Evolutionary conservation across 2,329 filamentous ascomycete species (phyloP).

Genomic region (Shiraia bambusicola): DNA sequence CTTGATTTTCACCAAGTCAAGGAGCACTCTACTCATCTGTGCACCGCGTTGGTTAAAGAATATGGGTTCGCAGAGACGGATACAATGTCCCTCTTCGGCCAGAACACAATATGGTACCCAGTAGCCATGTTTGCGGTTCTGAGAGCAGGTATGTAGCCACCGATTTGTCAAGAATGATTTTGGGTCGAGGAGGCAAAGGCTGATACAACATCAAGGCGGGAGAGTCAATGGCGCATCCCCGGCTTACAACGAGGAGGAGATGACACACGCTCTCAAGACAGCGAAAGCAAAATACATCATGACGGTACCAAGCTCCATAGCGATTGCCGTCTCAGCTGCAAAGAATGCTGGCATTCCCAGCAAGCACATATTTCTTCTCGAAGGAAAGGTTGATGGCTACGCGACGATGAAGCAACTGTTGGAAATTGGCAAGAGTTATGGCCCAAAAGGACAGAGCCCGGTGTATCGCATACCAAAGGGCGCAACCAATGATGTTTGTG

Average conservation of each 20-base stretch:
- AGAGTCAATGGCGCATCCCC: conserved; percentile 64
- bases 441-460: conserved; percentile 47
- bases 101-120: conserved; percentile 68
- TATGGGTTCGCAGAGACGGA: conserved; percentile 58
- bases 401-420: conserved; percentile 52
- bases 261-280: conserved; percentile 64
- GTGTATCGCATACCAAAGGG: conserved; percentile 54
- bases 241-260: conserved; percentile 68
- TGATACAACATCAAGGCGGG: too few relatives aligned
- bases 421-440: conserved; percentile 46
- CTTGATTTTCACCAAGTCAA: too few relatives aligned
- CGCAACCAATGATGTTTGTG: conserved; percentile 60
- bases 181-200: too few relatives aligned
- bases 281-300: conserved; percentile 60
- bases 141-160: too few relatives aligned
- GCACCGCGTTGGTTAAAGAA: conserved; percentile 59
- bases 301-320: conserved; percentile 57
- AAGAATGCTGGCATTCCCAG: conserved; percentile 56
- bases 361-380: conserved; percentile 58
- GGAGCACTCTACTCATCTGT: conserved; percentile 58
- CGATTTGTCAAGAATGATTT: too few relatives aligned
- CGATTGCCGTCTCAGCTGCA: conserved; percentile 57
- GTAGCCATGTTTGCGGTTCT: conserved; percentile 62
- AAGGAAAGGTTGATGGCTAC: conserved; percentile 55
- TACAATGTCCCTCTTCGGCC: conserved; percentile 62